Evolutionary conservation across 441 rosid species (phyloP).

Genomic region (Corymbia citriodora): DNA sequence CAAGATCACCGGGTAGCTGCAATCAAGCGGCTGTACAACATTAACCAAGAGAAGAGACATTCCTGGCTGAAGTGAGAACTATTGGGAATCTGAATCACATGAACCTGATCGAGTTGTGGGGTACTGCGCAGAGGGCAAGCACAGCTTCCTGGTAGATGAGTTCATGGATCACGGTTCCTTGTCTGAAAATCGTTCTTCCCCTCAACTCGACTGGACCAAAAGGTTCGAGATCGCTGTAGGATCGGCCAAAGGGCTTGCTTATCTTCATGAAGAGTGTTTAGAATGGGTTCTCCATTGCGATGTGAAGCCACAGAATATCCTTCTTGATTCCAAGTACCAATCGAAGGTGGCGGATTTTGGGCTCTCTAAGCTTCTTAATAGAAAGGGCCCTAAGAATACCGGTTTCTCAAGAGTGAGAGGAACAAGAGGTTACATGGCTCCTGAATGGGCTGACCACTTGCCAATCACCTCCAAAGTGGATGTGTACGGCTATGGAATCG

Average conservation of each 20-base stretch:
- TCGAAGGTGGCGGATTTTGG: not conserved
- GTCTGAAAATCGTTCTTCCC: not conserved
- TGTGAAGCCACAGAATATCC: not conserved
- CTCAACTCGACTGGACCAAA: not conserved
- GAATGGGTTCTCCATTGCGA: not conserved
- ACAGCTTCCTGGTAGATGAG: not conserved
- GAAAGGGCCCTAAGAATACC: accelerated
- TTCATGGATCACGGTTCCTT: not conserved
- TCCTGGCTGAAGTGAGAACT: not conserved
- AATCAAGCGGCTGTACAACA: not conserved
- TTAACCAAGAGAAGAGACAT: not conserved
- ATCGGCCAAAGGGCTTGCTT: not conserved
- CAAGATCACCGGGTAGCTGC: not conserved
- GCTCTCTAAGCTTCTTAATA: not conserved
- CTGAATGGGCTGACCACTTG: not conserved
- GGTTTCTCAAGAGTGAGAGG: not conserved
- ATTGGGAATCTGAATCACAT: not conserved
- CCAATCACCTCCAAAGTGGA: not conserved
- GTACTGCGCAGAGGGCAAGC: not conserved
- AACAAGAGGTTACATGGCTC: not conserved
- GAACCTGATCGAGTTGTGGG: not conserved
- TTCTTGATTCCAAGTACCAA: not conserved
- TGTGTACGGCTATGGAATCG: not conserved
- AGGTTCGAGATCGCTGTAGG: not conserved
- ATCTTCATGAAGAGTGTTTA: not conserved